Evolutionary conservation across 2,329 filamentous ascomycete genomes (phyloP).

Genomic region (Fusarium sp.): DNA sequence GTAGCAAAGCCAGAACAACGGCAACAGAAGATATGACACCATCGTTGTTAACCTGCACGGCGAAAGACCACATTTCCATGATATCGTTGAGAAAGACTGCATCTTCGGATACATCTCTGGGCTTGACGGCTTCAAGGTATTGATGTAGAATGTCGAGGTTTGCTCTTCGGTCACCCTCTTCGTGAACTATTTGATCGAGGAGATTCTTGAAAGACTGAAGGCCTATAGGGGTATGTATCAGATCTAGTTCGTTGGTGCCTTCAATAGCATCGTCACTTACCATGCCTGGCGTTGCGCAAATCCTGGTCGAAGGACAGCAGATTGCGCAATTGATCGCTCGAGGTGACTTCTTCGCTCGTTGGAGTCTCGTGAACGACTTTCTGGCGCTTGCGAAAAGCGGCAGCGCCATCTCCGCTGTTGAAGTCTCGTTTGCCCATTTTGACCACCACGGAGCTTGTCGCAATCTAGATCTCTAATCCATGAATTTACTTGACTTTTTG

Average conservation of each 20-base stretch:
- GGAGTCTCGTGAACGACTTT: constrained; percentile 67
- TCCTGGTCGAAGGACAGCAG: constrained; percentile 79
- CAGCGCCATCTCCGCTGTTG: constrained; percentile 53
- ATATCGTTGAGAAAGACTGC: constrained; percentile 79
- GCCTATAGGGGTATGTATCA: constrained; percentile 52
- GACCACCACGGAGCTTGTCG: constrained; percentile 35
- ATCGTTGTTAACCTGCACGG: constrained; percentile 82
- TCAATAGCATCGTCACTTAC: constrained; percentile 49
- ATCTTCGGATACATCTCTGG: constrained; percentile 56
- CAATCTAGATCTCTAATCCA: constrained; percentile 22
- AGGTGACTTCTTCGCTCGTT: constrained; percentile 69
- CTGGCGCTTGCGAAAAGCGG: constrained; percentile 62
- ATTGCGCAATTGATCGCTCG: constrained; percentile 73
- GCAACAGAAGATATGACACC: constrained; percentile 82
- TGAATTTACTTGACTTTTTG: constrained; percentile 48
- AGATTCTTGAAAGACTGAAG: constrained; percentile 77
- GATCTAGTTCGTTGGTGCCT: not conserved
- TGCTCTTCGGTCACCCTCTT: constrained; percentile 53
- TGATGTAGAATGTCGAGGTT: constrained; percentile 72
- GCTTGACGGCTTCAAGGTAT: constrained; percentile 70
- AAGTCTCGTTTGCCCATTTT: constrained; percentile 60
- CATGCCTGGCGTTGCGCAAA: constrained; percentile 72
- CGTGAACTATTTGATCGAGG: constrained; percentile 71
- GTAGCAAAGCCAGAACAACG: constrained; percentile 81
- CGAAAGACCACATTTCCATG: constrained; percentile 89